Conservation (phyloP, 352 stramenopile genomes). For the Phytophthora megakarya region DNA sequence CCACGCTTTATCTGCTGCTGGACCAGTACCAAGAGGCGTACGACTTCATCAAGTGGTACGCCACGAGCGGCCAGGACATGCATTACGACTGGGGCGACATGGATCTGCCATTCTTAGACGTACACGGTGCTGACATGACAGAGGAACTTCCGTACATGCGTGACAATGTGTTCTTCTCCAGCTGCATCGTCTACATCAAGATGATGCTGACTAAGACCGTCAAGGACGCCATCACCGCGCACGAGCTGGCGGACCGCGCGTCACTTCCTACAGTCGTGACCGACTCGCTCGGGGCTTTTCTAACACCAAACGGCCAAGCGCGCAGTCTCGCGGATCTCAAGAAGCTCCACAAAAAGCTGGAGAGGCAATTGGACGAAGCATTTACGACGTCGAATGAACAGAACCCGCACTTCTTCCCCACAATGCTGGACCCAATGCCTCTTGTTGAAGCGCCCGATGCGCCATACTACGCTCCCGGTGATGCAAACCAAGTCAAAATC, state of each 20-base stretch:
- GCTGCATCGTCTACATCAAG: not conserved
- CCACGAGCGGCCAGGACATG: not conserved
- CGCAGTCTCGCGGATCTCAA: not conserved
- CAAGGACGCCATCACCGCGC: not conserved
- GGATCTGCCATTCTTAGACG: not conserved
- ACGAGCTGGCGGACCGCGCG: not conserved
- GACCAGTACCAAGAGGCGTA: not conserved
- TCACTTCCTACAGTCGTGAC: not conserved
- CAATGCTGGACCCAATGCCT: not conserved
- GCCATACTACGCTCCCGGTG: not conserved
- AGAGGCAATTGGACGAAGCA: not conserved
- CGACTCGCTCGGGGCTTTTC: not conserved
- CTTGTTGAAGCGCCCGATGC: not conserved
- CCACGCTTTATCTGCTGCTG: not conserved
- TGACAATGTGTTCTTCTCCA: not conserved
- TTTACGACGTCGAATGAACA: not conserved
- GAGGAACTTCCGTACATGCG: not conserved
- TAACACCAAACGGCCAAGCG: not conserved
- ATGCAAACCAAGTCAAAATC: not conserved
- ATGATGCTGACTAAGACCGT: not conserved
- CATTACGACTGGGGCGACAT: constrained; percentile 4
- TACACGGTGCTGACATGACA: not conserved
- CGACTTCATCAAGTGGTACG: not conserved
- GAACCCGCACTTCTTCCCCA: not conserved
- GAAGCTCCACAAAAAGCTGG: not conserved